Evolutionary conservation across 2,329 filamentous ascomycete genomes (phyloP).

Genomic region (Dendrostoma leiphaemia): DNA sequence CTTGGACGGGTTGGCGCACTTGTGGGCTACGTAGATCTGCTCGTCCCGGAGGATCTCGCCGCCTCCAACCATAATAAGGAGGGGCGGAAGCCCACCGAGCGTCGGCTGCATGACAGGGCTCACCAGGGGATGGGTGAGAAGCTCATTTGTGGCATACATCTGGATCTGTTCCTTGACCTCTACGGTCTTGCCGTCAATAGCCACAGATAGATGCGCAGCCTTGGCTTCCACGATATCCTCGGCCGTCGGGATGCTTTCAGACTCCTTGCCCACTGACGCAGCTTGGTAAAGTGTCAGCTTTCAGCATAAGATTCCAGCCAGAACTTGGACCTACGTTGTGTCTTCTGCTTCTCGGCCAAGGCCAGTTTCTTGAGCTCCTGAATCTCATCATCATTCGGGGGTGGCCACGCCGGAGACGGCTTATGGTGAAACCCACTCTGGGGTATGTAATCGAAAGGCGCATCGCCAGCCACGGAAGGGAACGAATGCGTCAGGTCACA

Average conservation of each 20-base stretch:
- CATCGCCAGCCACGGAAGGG: conserved; percentile 75
- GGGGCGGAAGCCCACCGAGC: conserved; percentile 82
- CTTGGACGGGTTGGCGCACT: conserved; percentile 77
- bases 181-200: conserved; percentile 68
- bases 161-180: conserved; percentile 91
- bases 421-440: conserved; percentile 84
- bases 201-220: conserved; percentile 52
- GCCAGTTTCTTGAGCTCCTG: conserved; percentile 50
- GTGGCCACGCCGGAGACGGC: conserved; percentile 89
- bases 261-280: conserved; percentile 4
- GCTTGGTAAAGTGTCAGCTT: conserved; percentile 24
- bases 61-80: conserved; percentile 83
- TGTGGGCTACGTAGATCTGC: conserved; percentile 93
- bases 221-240: conserved; percentile 23
- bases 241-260: conserved; percentile 6
- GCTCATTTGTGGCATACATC: conserved; percentile 77
- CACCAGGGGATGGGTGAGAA: conserved; percentile 83
- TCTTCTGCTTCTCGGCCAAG: conserved; percentile 35
- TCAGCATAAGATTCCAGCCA: no score
- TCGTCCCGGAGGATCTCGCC: conserved; percentile 90
- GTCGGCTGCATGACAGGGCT: conserved; percentile 87
- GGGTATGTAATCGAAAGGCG: conserved; percentile 83
- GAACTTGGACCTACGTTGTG: conserved; percentile 22
- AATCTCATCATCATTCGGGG: conserved; percentile 77
- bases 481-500: conserved; percentile 95